Evolutionary conservation across 2,329 filamentous ascomycete species (phyloP).

Genomic region (Tolypocladium capitatum): DNA sequence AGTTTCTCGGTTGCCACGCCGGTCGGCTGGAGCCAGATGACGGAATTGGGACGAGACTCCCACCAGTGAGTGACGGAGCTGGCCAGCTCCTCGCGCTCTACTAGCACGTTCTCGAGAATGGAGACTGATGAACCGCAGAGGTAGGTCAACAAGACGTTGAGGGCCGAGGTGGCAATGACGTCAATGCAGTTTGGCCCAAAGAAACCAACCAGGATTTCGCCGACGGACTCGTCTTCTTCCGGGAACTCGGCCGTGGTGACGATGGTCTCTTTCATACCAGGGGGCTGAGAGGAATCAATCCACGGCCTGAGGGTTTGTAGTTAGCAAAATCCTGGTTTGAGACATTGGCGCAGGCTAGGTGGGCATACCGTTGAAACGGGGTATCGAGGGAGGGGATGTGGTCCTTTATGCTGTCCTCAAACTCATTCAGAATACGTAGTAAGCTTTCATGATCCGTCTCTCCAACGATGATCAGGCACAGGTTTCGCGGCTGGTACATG

Average conservation of each 20-base stretch:
- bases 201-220: slow-evolving; percentile 76
- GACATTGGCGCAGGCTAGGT: too few relatives aligned
- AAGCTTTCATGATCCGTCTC: slow-evolving; percentile 76
- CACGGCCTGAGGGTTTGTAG: slow-evolving; percentile 44
- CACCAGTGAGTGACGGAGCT: slow-evolving; percentile 72
- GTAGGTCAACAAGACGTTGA: slow-evolving; percentile 73
- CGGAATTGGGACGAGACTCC: slow-evolving; percentile 65
- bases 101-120: slow-evolving; percentile 78
- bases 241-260: slow-evolving; percentile 80
- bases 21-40: slow-evolving; percentile 76
- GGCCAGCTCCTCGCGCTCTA: slow-evolving; percentile 84
- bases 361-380: slow-evolving; percentile 53
- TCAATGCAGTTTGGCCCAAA: slow-evolving; percentile 76
- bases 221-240: slow-evolving; percentile 88
- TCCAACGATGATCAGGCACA: slow-evolving; percentile 84
- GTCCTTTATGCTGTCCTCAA: slow-evolving; percentile 75
- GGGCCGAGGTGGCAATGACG: slow-evolving; percentile 50
- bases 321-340: not conserved
- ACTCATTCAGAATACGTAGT: slow-evolving; percentile 68
- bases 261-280: slow-evolving; percentile 56
- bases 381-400: slow-evolving; percentile 63
- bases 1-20: slow-evolving; percentile 82
- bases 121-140: slow-evolving; percentile 89
- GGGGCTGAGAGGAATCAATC: slow-evolving; percentile 74
- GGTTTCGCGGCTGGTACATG: slow-evolving; percentile 96